Evolutionary conservation across 2,329 filamentous ascomycete genomes (phyloP).

Genomic region (Bipolaris sorokiniana): DNA sequence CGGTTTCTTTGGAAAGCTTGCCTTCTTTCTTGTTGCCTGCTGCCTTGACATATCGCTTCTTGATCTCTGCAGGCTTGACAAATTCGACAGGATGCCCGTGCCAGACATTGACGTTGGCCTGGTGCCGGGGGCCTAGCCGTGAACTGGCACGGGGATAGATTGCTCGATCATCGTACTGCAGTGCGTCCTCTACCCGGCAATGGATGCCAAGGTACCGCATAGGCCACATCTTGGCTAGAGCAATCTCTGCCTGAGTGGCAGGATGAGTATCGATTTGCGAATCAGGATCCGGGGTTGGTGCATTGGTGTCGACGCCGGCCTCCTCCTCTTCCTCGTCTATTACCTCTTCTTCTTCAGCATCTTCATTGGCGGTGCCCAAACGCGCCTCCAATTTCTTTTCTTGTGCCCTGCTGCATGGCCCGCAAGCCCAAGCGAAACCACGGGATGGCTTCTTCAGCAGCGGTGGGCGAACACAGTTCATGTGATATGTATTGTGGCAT

Average conservation of each 20-base stretch:
- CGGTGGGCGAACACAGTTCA: conserved; percentile 94
- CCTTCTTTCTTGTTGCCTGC: conserved; percentile 72
- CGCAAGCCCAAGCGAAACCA: conserved; percentile 98
- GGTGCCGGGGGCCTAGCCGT: conserved; percentile 86
- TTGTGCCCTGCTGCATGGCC: conserved; percentile 92
- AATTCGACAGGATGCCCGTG: conserved; percentile 86
- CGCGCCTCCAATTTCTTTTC: conserved; percentile 90
- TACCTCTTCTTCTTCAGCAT: conserved; percentile 68
- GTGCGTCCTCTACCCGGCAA: conserved; percentile 90
- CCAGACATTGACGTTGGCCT: conserved; percentile 86
- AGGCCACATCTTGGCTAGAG: conserved; percentile 93
- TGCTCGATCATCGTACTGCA: conserved; percentile 91
- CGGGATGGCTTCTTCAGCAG: conserved; percentile 94
- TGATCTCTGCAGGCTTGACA: conserved; percentile 85
- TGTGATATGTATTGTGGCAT: conserved; percentile 94
- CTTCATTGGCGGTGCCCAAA: conserved; percentile 60
- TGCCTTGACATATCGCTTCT: conserved; percentile 72
- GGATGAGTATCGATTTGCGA: conserved; percentile 64
- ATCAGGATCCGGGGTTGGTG: conserved; percentile 55
- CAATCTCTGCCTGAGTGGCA: conserved; percentile 83
- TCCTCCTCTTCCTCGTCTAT: conserved; percentile 73
- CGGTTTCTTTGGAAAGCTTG: conserved; percentile 79
- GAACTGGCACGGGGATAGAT: conserved; percentile 97
- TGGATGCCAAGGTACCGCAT: conserved; percentile 96
- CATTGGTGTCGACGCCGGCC: conserved; percentile 67